Evolutionary conservation across 352 stramenopile genomes (phyloP), one percentile per base, ranked within the genome.

Genomic region (Pythium dissotocum): DNA sequence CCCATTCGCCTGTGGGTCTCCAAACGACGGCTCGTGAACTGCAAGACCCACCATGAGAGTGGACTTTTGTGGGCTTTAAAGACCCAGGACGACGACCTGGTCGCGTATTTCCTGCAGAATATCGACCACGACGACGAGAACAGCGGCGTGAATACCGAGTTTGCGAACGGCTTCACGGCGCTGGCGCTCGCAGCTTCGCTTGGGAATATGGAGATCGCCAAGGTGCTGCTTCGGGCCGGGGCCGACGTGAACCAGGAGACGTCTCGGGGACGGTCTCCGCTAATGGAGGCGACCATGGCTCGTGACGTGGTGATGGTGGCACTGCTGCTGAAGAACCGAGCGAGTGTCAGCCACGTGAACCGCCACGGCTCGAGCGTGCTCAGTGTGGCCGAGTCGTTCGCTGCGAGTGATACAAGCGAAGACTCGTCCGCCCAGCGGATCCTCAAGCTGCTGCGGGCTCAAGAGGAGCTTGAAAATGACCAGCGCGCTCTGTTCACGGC

Each of bases 241-340:
- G 87, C 83, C 0, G 78, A 92, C 53, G 83, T 91, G 2, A 93
- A 93, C 56, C 33, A 78, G 0, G 87, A 93, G 69, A 90, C 75
- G 0, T 91, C 85, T 7, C 76, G 87, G 0, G 84, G 87, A 0
- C 76, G 87, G 32, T 90, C 83, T 5, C 68, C 87, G 21, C 67
- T 94, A 3, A 62, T 74, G n/a, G 87, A 94, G 58, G 87, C 87
- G 6, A 81, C 69, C 9, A 67, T 91, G 13, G 75, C 78, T 1
- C 71, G 77, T n/a, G 72, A 93, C 33, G 24, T 58, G 1, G 70
- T 61, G 0, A 72, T 90, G n/a, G 83, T 91, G 0, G 74, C 65
- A 49, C 46, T 93, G 18, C 68, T 94, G n/a, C 63, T 94, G 6
- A 73, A 85, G 8, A 67, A 89, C 32, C 80, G 83, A 42, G 85